These are phyloP conservation scores for Lactifluus volemus DNA, from an alignment of 768 basidiomycete genomes.

Conservation along the genomic window DNA sequence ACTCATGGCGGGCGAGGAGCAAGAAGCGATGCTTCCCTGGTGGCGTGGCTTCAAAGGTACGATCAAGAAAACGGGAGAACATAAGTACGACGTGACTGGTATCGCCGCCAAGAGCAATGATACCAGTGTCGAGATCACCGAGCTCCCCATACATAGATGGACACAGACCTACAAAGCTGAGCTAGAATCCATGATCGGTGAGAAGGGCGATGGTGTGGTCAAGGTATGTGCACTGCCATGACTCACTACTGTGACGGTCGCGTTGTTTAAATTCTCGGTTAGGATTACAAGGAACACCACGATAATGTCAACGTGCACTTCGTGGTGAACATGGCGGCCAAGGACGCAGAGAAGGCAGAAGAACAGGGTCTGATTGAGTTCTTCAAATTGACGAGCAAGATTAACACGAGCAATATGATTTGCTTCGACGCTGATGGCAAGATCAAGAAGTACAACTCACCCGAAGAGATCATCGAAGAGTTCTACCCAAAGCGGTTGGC, in stretches of 20 bases:
- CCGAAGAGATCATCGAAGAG: constrained; percentile 89
- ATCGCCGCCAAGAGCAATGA: constrained; percentile 67
- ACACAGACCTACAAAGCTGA: constrained; percentile 89
- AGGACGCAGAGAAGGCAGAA: constrained; percentile 80
- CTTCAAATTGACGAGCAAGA: constrained; percentile 80
- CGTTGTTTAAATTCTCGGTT: background rate
- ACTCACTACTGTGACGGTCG: background rate
- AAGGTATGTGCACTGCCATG: constrained; percentile 42
- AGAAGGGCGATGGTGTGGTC: constrained; percentile 72
- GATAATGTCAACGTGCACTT: constrained; percentile 91
- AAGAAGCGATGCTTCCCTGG: constrained; percentile 89
- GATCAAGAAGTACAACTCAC: constrained; percentile 84
- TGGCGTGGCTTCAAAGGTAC: constrained; percentile 92
- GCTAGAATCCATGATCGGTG: constrained; percentile 80
- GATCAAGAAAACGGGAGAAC: constrained; percentile 70
- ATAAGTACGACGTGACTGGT: constrained; percentile 81
- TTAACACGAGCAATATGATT: constrained; percentile 96
- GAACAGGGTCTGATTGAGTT: constrained; percentile 82
- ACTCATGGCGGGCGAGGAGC: constrained; percentile 77
- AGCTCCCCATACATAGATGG: constrained; percentile 94
- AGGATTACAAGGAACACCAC: constrained; percentile 98
- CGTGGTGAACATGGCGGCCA: constrained; percentile 67
- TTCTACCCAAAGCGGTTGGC: constrained; percentile 86
- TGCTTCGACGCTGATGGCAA: constrained; percentile 95
- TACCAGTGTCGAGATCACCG: constrained; percentile 90